Base-by-base conservation (phyloP, 225 moss, liverwort and hornwort species). In the Thuidium tamariscinum region DNA sequence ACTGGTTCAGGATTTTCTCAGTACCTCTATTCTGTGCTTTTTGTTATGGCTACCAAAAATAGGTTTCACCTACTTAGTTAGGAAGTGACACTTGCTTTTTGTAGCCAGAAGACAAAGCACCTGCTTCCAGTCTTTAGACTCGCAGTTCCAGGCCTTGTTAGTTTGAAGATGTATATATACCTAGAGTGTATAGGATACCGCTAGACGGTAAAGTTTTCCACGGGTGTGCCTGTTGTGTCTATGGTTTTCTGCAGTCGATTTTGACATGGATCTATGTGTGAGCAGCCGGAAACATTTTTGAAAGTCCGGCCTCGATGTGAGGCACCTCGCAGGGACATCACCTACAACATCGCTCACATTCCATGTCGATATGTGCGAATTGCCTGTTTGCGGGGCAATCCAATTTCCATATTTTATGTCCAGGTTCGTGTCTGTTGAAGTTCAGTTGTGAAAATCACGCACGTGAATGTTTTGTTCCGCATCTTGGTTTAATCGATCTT, bases 301-400 rank as follows among this genome's bases (percentile, higher is more conserved):
- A 96, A 96, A 91, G 96, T 95, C 82, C 94, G 95, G 81, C 94
- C 97, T 68, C 91, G 96, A 81, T 97, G 97, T 86, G 97, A 96
- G 88, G 97, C 97, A 59, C 97, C 97, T 89, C 92, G 97, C 79
- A 90, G 97, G 74, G 97, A 96, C 84, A 91, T 96, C 59, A 95
- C 92, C 6, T 97, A 97, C 89, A 93, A 92, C 82, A 91, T 93
- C 67, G 94, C 94, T 79, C 89, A 94, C 88, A 91, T 95, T 83
- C 94, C 97, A 23, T 97, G 97, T 86, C 96, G 96, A 90, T 97
- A 94, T 90, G 95, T 97, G 78, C 93, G 97, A 69, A 95, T 97
- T 73, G 94, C 94, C 79, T 97, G 97, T 74, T 93, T 97, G 83
- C 94, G 97, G 44, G 97, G 97, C 86, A 97, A 95, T 86, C 97